phyloP scores from a whole-genome alignment of 495 filamentous ascomycete species.

The Bathelium albidoporum region DNA sequence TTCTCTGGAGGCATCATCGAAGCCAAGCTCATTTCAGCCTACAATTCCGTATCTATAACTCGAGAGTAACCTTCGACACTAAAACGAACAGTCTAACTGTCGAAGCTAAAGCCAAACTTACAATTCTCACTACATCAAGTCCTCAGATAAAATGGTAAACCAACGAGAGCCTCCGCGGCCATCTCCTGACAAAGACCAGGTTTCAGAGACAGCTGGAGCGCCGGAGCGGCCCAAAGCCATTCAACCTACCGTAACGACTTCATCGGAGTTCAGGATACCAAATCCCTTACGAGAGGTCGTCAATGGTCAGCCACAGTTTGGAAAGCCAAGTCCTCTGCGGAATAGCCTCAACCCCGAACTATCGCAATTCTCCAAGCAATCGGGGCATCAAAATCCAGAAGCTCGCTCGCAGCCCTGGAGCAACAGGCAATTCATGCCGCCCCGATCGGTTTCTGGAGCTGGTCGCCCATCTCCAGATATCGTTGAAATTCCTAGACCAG shows the following conservation, averaged over 20 bases:
- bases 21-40: neutral
- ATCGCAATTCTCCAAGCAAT: constrained; percentile 13
- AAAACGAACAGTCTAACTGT: neutral
- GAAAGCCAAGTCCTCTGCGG: constrained; percentile 43
- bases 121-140: neutral
- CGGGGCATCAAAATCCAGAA: constrained; percentile 5
- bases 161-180: constrained; percentile 14
- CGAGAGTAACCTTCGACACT: neutral
- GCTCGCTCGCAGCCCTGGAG: neutral
- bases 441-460: constrained; percentile 6
- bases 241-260: constrained; percentile 13
- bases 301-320: constrained; percentile 43
- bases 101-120: neutral
- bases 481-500: constrained; percentile 25
- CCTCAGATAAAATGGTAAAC: constrained; percentile 16
- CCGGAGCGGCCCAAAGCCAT: constrained; percentile 26
- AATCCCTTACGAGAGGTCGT: constrained; percentile 17
- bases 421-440: neutral
- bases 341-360: constrained; percentile 27
- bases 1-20: neutral
- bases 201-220: constrained; percentile 13
- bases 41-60: neutral
- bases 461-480: constrained; percentile 8
- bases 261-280: constrained; percentile 13
- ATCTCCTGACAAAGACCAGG: constrained; percentile 8